Conservation (phyloP, 305 asterid species). For the Ajuga reptans region DNA sequence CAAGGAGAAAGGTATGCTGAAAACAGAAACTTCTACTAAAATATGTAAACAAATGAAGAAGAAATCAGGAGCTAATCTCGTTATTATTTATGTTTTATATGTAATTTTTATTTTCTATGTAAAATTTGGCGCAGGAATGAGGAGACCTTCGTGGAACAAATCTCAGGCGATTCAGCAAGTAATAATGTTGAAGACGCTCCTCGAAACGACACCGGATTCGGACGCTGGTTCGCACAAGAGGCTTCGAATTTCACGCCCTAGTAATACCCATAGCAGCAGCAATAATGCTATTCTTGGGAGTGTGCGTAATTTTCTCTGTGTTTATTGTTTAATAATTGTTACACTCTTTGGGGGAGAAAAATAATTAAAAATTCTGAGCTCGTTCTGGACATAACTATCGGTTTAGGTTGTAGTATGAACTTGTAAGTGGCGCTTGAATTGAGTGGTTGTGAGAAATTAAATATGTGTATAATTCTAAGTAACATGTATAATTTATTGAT, state of each 20-base stretch:
- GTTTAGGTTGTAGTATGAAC: no score
- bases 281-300: constrained; percentile 26
- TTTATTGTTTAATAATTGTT: constrained; percentile 9
- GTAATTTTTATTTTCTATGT: background rate
- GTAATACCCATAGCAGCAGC: constrained; percentile 22
- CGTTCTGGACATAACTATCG: no score
- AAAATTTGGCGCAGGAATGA: constrained; percentile 36
- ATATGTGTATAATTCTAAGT: background rate
- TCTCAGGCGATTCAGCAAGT: constrained; percentile 63
- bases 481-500: constrained; percentile 8
- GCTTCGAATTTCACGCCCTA: constrained; percentile 28
- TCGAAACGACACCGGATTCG: constrained; percentile 38
- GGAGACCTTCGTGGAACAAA: constrained; percentile 60
- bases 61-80: background rate
- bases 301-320: constrained; percentile 37
- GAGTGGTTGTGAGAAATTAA: constrained; percentile 23
- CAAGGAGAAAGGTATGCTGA: constrained; percentile 63
- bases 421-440: no score
- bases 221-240: constrained; percentile 31
- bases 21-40: background rate
- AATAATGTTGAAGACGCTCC: constrained; percentile 48
- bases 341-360: background rate
- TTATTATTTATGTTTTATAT: background rate
- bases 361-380: constrained; percentile 11
- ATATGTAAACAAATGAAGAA: background rate